Base-by-base conservation (phyloP, 495 filamentous ascomycete species). In the Amphirosellinia nigrospora region DNA sequence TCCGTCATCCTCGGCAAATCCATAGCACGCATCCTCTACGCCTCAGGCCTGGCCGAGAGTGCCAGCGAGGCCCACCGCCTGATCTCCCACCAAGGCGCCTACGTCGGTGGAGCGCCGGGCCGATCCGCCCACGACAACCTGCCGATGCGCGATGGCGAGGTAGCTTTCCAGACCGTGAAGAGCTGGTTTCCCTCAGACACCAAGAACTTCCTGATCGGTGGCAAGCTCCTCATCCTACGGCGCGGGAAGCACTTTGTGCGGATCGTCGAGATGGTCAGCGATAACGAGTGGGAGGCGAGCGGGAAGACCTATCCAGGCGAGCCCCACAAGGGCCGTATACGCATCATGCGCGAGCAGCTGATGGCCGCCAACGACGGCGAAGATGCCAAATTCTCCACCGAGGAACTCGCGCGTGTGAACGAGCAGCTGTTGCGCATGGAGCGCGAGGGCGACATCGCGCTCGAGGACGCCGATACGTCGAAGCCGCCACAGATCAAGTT, bases 191-290 rank as follows among this genome's bases (percentile, higher is more conserved):
- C 84, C 0, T 74, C 84, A 30, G 88, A 90, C 23, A 90, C 88
- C 0, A 43, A 80, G 43, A 84, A 88, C 34, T 93, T 87, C 72
- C 76, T 96, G 26, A 83, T 92, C 21, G 87, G 89, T 46, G 89
- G 80, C 41, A 81, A 88, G 46, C 70, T 90, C 6, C 76, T 97
- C 52, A 86, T 96, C 68, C 79, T 97, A 26, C 87, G 93, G 72
- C 79, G 87, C 38, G 93, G 93, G 39, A 97, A 97, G 79, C 91
- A 91, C 85, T 94, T 94, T 75, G 80, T 96, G 41, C 88, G 89
- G 61, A 80, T 94, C 55, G 84, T 96, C 58, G 81, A 90, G 71
- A 85, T 97, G 69, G 82, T 96, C 19, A 84, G 84, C 69, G 92
- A 96, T 75, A 85, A 90, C 68, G 89, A 92, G 60, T 97, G 85